Conservation (phyloP, 176 grass and related monocot species). For the Triticum turgidum region DNA sequence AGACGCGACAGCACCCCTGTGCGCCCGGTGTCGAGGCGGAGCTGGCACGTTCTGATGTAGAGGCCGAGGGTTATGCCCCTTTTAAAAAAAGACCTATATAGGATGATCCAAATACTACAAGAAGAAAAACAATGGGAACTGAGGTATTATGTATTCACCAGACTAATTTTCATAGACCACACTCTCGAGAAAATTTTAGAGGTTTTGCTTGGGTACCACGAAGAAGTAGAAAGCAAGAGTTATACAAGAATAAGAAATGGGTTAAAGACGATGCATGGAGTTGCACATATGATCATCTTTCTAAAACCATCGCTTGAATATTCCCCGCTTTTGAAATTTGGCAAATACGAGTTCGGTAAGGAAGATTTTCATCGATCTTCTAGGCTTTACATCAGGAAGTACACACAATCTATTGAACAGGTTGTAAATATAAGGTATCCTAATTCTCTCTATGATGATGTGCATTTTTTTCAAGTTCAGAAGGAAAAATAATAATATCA, state of each 20-base stretch:
- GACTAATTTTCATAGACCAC: not conserved
- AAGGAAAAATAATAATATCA: too few species aligned
- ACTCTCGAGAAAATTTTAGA: not conserved
- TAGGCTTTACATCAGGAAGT: not conserved
- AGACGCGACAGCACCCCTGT: too few species aligned
- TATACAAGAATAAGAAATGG: not conserved
- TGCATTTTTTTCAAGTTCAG: too few species aligned
- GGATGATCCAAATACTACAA: not conserved
- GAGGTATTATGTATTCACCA: not conserved
- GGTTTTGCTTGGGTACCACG: not conserved
- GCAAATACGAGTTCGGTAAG: not conserved
- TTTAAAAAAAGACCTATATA: not conserved
- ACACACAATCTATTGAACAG: not conserved
- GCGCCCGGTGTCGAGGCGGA: too few species aligned
- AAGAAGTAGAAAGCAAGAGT: not conserved
- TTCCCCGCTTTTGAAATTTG: not conserved
- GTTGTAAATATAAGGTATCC: too few species aligned
- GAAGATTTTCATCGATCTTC: not conserved
- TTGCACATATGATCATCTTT: not conserved
- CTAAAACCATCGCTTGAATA: not conserved
- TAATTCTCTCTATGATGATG: too few species aligned
- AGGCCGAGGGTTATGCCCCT: too few species aligned
- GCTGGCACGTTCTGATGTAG: too few species aligned
- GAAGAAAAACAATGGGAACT: not conserved
- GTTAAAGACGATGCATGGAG: not conserved